phyloP scores from a whole-genome alignment of 345 rosid genomes.

The Eucalyptus pauciflora region DNA sequence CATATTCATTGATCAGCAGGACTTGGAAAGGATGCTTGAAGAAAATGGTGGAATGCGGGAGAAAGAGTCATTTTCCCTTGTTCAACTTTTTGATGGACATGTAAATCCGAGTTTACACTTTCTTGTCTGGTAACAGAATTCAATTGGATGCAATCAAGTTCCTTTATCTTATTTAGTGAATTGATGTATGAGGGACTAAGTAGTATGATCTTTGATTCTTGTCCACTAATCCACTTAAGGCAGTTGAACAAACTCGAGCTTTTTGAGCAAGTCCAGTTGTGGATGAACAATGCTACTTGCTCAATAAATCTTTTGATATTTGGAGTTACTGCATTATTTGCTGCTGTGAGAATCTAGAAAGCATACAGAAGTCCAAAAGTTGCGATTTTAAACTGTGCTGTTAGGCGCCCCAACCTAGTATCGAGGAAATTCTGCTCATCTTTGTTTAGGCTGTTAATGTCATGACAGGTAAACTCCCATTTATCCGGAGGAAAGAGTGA shows the following conservation, averaged over 20 bases:
- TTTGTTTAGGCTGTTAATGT: no score
- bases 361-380: neutral
- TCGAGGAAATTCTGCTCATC: neutral
- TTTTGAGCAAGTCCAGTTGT: neutral
- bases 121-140: neutral
- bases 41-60: constrained; percentile 54
- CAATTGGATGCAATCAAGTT: neutral
- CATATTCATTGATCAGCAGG: constrained; percentile 20
- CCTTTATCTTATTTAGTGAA: neutral
- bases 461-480: no score
- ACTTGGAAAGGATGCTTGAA: constrained; percentile 55
- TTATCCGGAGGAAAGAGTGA: no score
- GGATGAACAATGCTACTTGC: neutral
- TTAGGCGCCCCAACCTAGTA: constrained; percentile 26
- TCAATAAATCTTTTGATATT: neutral
- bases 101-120: constrained; percentile 6
- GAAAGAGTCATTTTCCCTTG: constrained; percentile 73
- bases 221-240: neutral
- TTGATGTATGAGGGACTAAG: neutral
- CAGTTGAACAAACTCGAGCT: neutral
- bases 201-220: neutral
- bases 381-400: constrained; percentile 8
- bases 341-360: neutral
- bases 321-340: neutral
- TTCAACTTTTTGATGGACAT: constrained; percentile 26